Percentiles rank a stretch among this genome's conserved stretches.
phyloP scores from a whole-genome alignment of 768 basidiomycete genomes.

The Pholiota conissans region DNA sequence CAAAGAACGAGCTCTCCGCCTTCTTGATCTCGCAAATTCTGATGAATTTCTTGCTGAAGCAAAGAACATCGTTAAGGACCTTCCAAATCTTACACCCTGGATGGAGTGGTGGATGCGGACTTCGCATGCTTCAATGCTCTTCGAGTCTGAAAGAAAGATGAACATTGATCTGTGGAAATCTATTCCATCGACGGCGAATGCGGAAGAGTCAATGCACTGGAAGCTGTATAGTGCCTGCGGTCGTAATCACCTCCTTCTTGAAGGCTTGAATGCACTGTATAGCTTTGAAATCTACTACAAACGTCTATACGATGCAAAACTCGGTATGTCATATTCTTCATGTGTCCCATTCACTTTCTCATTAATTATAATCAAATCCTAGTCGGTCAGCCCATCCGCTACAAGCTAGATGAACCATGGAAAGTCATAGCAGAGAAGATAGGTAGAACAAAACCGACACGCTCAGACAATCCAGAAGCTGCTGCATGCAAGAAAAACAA shows the following conservation, averaged over 20 bases:
- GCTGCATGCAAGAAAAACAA: neutral
- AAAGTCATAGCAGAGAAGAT: neutral
- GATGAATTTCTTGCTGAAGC: constrained; percentile 13
- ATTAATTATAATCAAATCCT: too few species aligned
- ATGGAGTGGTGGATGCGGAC: constrained; percentile 28
- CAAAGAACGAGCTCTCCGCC: constrained; percentile 5
- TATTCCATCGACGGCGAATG: constrained; percentile 32
- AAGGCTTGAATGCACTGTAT: neutral
- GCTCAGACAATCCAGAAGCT: neutral
- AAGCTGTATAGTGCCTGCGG: constrained; percentile 30
- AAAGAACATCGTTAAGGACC: constrained; percentile 19
- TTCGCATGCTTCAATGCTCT: constrained; percentile 20
- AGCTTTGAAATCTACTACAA: neutral
- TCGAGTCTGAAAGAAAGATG: constrained; percentile 27
- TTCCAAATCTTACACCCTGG: constrained; percentile 25
- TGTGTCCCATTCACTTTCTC: neutral
- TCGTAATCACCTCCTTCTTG: constrained; percentile 4
- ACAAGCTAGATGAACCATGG: neutral
- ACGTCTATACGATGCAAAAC: neutral
- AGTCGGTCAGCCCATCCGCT: neutral
- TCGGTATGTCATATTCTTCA: neutral
- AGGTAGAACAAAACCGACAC: neutral
- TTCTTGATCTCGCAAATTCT: constrained; percentile 6
- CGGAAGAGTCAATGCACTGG: constrained; percentile 36
- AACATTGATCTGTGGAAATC: constrained; percentile 28